Evolutionary conservation across 1,284 basidiomycete genomes (phyloP).

Genomic region (Melampsora americana): DNA sequence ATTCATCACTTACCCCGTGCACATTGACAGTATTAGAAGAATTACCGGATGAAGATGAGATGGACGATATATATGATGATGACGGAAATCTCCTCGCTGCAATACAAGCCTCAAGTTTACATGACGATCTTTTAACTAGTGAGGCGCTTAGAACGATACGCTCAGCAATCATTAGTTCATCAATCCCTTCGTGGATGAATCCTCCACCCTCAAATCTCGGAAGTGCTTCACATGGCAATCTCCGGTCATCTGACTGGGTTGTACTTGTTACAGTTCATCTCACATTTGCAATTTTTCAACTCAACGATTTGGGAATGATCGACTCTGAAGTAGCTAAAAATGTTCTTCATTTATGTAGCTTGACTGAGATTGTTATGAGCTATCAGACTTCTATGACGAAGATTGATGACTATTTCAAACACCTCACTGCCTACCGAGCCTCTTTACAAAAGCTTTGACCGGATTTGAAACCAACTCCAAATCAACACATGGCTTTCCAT

Average conservation of each 20-base stretch:
- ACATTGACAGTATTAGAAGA: too few species aligned
- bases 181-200: conserved; percentile 4
- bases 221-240: neutral
- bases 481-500: conserved; percentile 36
- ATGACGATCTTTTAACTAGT: neutral
- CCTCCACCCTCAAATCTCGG: neutral
- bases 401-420: conserved; percentile 19
- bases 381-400: conserved; percentile 1
- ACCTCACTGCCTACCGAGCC: conserved; percentile 1
- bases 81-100: too few species aligned
- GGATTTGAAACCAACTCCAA: conserved; percentile 19
- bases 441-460: neutral
- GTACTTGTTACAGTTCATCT: neutral
- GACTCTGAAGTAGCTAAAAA: neutral
- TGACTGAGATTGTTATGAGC: conserved; percentile 20
- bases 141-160: neutral
- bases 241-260: neutral
- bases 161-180: neutral
- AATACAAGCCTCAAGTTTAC: too few species aligned
- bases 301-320: neutral
- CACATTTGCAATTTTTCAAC: neutral
- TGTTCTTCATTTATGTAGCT: conserved; percentile 1
- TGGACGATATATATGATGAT: too few species aligned
- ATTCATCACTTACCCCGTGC: too few species aligned
- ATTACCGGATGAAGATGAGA: neutral